A percentile compares a stretch with the other conserved stretches of the same genome.
Conservation (phyloP, 1,284 basidiomycete genomes). For the Microbotryum silenes-acaulis region DNA sequence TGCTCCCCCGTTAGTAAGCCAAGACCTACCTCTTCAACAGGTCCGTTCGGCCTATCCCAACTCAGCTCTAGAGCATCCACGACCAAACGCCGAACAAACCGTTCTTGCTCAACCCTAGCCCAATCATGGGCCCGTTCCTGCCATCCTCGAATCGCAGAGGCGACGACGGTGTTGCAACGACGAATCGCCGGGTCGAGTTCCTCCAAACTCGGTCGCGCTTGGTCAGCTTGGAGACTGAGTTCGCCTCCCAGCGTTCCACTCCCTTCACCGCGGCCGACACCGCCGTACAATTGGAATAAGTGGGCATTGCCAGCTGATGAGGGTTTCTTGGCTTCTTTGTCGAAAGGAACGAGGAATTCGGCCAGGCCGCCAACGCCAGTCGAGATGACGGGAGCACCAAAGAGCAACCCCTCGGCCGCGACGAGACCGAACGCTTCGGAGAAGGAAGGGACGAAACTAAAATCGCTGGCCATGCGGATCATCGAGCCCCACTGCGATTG, state of each 20-base stretch:
- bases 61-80: conserved; percentile 8
- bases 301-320: conserved; percentile 5
- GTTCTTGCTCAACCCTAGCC: conserved; percentile 1
- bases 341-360: conserved; percentile 13
- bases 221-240: conserved; percentile 6
- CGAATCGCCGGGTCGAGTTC: conserved; percentile 4
- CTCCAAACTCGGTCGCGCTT: conserved; percentile 7
- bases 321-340: not conserved
- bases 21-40: conserved; percentile 20
- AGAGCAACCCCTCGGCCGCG: conserved; percentile 24
- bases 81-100: conserved; percentile 10
- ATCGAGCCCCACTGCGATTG: conserved; percentile 11
- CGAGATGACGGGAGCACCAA: conserved; percentile 16
- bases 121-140: not conserved
- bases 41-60: conserved; percentile 16
- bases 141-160: conserved; percentile 1
- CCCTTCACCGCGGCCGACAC: not conserved
- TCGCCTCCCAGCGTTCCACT: conserved; percentile 1
- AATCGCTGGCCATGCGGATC: conserved; percentile 21
- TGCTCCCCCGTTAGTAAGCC: too few relatives aligned
- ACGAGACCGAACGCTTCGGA: conserved; percentile 26
- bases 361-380: conserved; percentile 21
- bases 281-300: conserved; percentile 14
- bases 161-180: not conserved
- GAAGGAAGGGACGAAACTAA: conserved; percentile 19